A percentile compares a stretch with the other conserved stretches of the same genome.
phyloP scores from a whole-genome alignment of 495 filamentous ascomycete genomes.

The Cercophora sp. region DNA sequence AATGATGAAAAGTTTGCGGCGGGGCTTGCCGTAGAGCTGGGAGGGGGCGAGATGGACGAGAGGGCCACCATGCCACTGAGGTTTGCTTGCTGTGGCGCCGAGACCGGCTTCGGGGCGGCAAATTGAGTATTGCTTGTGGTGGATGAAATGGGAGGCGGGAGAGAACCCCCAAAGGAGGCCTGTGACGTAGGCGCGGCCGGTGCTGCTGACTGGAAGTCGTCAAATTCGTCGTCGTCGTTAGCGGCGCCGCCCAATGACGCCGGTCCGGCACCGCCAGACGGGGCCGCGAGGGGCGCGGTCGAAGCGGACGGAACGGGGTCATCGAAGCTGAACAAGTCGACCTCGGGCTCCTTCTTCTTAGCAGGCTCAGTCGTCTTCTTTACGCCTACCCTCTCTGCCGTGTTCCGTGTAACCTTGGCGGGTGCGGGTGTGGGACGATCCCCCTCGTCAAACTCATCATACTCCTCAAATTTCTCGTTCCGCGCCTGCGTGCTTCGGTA shows the following conservation, averaged over 20 bases:
- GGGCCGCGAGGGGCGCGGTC: conserved; percentile 45
- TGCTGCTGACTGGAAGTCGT: conserved; percentile 94
- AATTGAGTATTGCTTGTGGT: conserved; percentile 67
- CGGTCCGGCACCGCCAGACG: conserved; percentile 46
- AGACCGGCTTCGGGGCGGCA: conserved; percentile 77
- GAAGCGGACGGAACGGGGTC: conserved; percentile 51
- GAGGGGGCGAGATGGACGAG: conserved; percentile 72
- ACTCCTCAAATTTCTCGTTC: conserved; percentile 86
- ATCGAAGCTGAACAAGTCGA: conserved; percentile 87
- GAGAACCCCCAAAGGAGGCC: conserved; percentile 46
- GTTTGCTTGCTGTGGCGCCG: conserved; percentile 72
- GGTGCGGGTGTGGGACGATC: conserved; percentile 41
- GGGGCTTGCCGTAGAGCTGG: conserved; percentile 52
- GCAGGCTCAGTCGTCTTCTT: conserved; percentile 57
- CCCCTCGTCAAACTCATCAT: conserved; percentile 90
- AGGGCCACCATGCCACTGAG: conserved; percentile 75
- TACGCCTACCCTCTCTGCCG: conserved; percentile 38
- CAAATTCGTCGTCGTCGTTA: conserved; percentile 89
- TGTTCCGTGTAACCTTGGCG: conserved; percentile 37
- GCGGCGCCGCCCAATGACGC: conserved; percentile 44
- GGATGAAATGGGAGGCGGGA: conserved; percentile 57
- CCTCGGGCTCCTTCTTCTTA: conserved; percentile 79
- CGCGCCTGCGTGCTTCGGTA: conserved; percentile 55
- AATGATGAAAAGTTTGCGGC: conserved; percentile 53
- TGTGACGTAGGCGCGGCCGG: conserved; percentile 49